These are phyloP conservation scores for Fusarium nygamai DNA, from an alignment of 2,329 filamentous ascomycete genomes.

Conservation along the genomic window DNA sequence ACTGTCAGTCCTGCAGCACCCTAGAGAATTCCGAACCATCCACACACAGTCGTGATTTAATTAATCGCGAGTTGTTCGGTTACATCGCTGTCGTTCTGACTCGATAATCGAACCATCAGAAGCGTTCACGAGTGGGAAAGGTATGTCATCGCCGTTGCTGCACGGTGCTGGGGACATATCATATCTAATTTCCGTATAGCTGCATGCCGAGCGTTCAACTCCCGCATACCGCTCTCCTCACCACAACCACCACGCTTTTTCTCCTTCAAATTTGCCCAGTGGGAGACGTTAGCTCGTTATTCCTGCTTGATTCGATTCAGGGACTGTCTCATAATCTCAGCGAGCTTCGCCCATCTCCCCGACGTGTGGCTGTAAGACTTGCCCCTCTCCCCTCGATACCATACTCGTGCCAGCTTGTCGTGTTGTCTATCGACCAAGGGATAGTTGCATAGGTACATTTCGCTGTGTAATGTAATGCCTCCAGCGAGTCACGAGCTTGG, in stretches of 20 bases:
- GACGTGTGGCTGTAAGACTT: slow-evolving; percentile 64
- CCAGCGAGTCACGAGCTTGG: slow-evolving; percentile 18
- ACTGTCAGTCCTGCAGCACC: slow-evolving; percentile 9
- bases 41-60: slow-evolving; percentile 13
- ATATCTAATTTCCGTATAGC: slow-evolving; percentile 47
- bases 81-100: slow-evolving; percentile 5
- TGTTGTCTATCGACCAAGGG: slow-evolving; percentile 44
- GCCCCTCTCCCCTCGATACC: slow-evolving; percentile 38
- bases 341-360: slow-evolving; percentile 52
- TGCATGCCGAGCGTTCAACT: slow-evolving; percentile 50
- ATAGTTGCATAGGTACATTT: slow-evolving; percentile 5
- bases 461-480: not conserved
- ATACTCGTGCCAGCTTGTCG: slow-evolving; percentile 39
- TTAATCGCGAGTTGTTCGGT: slow-evolving; percentile 11
- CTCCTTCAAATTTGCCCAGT: slow-evolving; percentile 58
- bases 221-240: slow-evolving; percentile 51
- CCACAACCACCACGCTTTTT: slow-evolving; percentile 54
- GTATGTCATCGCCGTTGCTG: slow-evolving; percentile 37
- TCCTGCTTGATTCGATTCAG: slow-evolving; percentile 62
- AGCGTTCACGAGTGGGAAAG: slow-evolving; percentile 32
- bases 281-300: slow-evolving; percentile 74
- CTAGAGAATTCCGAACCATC: slow-evolving; percentile 14
- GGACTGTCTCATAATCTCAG: slow-evolving; percentile 56
- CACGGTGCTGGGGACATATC: slow-evolving; percentile 10
- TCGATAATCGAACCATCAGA: slow-evolving; percentile 19